Evolutionary conservation across 148 eudicot species (phyloP).

Genomic region (Chenopodium suecicum): DNA sequence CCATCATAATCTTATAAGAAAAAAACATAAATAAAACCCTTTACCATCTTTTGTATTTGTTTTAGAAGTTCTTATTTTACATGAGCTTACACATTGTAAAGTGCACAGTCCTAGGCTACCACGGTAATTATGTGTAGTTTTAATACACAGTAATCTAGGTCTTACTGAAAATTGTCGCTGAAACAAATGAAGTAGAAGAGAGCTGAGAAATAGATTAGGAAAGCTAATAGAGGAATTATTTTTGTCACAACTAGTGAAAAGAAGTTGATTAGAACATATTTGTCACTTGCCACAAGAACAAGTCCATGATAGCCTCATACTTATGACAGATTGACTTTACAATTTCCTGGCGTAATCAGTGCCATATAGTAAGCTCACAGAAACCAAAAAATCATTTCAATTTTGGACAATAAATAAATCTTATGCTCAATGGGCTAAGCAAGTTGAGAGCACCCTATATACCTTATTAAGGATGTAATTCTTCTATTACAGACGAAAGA

Average conservation of each 20-base stretch:
- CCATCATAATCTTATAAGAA: not conserved
- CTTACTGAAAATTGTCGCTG: not conserved
- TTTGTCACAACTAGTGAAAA: not conserved
- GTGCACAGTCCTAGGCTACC: not conserved
- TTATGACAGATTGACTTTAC: not conserved
- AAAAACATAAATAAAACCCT: not conserved
- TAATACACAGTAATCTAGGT: not conserved
- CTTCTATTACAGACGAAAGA: not conserved
- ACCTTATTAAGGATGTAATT: not conserved
- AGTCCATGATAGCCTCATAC: not conserved
- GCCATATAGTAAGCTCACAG: not conserved
- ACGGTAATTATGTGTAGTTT: not conserved
- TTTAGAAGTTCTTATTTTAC: no score
- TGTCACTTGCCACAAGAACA: not conserved
- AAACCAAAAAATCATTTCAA: not conserved
- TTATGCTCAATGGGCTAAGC: no score
- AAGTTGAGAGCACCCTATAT: not conserved
- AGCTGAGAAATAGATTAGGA: not conserved
- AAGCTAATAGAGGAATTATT: not conserved
- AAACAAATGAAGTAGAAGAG: not conserved
- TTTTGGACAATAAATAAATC: not conserved
- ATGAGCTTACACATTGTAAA: no score
- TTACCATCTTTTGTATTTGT: not conserved
- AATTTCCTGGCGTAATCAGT: not conserved
- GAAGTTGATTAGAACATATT: not conserved